Conservation (phyloP, 2,329 filamentous ascomycete species). For the Xylaria hypoxylon region DNA sequence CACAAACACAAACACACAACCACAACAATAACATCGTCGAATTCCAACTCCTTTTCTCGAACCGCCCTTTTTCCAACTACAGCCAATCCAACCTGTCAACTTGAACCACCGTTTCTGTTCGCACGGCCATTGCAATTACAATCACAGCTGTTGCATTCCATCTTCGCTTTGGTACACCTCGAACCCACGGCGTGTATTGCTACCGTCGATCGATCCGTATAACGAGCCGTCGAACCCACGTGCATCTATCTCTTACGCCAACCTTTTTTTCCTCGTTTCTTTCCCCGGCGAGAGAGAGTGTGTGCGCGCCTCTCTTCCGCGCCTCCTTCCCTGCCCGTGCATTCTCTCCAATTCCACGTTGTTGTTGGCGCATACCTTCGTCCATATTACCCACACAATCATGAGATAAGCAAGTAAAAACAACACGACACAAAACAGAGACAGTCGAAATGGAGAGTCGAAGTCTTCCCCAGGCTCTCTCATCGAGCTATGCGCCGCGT, state of each 20-base stretch:
- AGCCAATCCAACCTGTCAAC: too few relatives aligned
- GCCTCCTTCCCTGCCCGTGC: not conserved
- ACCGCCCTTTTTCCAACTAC: too few relatives aligned
- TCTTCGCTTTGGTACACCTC: not conserved
- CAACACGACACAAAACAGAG: not conserved
- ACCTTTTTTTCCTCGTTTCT: not conserved
- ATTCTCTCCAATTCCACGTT: not conserved
- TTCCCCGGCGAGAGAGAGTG: not conserved
- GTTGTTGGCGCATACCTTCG: not conserved
- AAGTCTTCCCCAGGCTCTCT: conserved; percentile 81
- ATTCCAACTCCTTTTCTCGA: too few relatives aligned
- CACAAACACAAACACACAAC: too few relatives aligned
- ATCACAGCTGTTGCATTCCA: not conserved
- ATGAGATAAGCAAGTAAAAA: conserved; percentile 9
- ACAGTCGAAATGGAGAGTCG: conserved; percentile 59
- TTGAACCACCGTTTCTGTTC: too few relatives aligned
- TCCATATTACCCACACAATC: conserved; percentile 1
- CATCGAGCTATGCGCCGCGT: conserved; percentile 91
- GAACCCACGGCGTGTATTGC: not conserved
- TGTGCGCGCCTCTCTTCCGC: not conserved
- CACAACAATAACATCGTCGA: too few relatives aligned
- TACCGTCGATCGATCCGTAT: not conserved
- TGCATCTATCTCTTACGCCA: too few relatives aligned
- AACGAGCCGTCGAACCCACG: not conserved
- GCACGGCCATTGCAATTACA: too few relatives aligned